phyloP scores from a whole-genome alignment of 2,329 filamentous ascomycete species.

The Thermothelomyces thermophilus region DNA sequence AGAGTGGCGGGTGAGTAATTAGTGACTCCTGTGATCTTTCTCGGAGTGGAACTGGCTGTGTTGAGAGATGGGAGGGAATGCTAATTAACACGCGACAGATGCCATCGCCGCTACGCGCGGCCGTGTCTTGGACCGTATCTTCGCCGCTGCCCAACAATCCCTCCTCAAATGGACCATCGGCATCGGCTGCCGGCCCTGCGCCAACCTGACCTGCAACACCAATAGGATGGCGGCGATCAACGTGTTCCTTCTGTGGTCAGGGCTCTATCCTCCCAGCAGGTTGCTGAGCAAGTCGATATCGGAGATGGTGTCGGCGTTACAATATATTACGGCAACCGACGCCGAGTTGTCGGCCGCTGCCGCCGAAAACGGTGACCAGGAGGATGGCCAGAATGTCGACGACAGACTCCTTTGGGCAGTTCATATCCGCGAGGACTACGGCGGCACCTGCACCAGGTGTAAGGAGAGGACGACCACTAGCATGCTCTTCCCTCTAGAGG shows the following conservation, averaged over 20 bases:
- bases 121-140: neutral
- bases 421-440: neutral
- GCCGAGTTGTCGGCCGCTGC: neutral
- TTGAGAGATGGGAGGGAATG: neutral
- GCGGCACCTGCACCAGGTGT: constrained; percentile 7
- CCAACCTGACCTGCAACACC: neutral
- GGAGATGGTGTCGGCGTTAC: constrained; percentile 1
- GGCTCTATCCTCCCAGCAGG: neutral
- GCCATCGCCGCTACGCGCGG: neutral
- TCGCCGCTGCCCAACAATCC: neutral
- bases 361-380: neutral
- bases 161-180: constrained; percentile 5
- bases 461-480: constrained; percentile 6
- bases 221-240: neutral
- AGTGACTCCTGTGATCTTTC: neutral
- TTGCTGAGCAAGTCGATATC: constrained; percentile 1
- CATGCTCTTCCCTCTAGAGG: constrained; percentile 10
- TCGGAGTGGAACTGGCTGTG: neutral
- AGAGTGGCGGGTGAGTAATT: constrained; percentile 5
- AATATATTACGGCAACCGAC: constrained; percentile 6
- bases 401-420: neutral
- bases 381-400: neutral
- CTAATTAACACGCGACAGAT: neutral
- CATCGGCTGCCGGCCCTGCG: constrained; percentile 6
- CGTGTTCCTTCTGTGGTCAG: neutral